Evolutionary conservation across 1,284 basidiomycete species (phyloP), one percentile per base, ranked within the genome.

Genomic region (Termitomyces sp.): DNA sequence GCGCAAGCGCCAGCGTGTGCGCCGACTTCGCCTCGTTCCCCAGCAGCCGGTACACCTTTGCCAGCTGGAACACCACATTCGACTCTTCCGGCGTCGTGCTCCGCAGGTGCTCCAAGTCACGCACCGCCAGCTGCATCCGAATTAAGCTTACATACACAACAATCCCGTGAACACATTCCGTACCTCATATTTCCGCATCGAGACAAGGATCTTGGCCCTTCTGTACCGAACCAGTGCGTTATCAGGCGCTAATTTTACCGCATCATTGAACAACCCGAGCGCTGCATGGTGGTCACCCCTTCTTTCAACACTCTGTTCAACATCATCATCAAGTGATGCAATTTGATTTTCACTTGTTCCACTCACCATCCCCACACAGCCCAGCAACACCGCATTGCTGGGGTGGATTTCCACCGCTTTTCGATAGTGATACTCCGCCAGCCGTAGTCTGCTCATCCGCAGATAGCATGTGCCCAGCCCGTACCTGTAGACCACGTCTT

Each of bases 401-500:
- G 92, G 90, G 70, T 97, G 93, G 68, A 98, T 94, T 63, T 90
- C 83, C 34, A 86, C 79, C 2, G 95, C 94, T 68, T 88, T 88
- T 62, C 90, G 82, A 75, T 92, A 97, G 73, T 97, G 94, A 74
- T 94, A 97, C 69, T 97, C 92, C 38, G 94, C 94, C 58, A 94
- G 77, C 52, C 89, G 84, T 60, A 90, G 76, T 75, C 94, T 95
- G 73, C 90, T 94, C 80, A 88, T 90, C 63, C 90, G 82, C 68
- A 94, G 78, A 77, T 96, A 98, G 67, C 93, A 95, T 48, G 90
- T 89, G 53, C 95, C 94, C 62, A 98, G 77, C n/a, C 95, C 95
- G 73, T 97, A 98, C 93, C 92, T 95, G 68, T 24, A 24, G 24
- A 24, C 24, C 15, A 36, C 15, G 4, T 5, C 12, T 34, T 34